Conservation (phyloP, 2,329 filamentous ascomycete genomes). For the Fusarium redolens region DNA sequence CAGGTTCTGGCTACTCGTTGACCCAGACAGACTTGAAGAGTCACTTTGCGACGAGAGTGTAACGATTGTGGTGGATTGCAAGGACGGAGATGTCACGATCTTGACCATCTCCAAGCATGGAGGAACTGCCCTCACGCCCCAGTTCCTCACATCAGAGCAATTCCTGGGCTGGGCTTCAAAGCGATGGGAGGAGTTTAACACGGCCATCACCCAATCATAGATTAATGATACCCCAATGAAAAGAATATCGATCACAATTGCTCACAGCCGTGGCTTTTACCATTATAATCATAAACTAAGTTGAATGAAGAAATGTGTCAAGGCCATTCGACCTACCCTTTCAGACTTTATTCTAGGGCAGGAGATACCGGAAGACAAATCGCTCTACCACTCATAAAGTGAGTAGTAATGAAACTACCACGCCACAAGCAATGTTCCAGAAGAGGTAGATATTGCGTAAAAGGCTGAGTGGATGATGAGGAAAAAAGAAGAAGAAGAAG, state of each 20-base stretch:
- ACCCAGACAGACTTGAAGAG: conserved; percentile 93
- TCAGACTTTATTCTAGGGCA: conserved; percentile 83
- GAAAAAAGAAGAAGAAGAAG: conserved; percentile 40
- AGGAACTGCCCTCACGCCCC: conserved; percentile 74
- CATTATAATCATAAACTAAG: conserved; percentile 3
- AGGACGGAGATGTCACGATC: conserved; percentile 65
- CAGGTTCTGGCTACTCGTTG: conserved; percentile 81
- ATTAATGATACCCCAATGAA: conserved; percentile 44
- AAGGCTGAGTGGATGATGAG: conserved; percentile 47
- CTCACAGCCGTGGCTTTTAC: background rate
- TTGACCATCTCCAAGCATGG: conserved; percentile 85
- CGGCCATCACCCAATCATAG: conserved; percentile 48
- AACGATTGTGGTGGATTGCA: conserved; percentile 81
- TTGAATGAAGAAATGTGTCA: conserved; percentile 67
- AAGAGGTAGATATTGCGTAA: conserved; percentile 46
- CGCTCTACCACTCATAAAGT: conserved; percentile 71
- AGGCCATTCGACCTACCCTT: conserved; percentile 84
- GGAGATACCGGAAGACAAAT: conserved; percentile 83
- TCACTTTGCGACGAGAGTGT: conserved; percentile 83
- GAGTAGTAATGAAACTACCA: conserved; percentile 64
- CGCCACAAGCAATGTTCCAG: conserved; percentile 44
- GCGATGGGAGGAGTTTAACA: conserved; percentile 52
- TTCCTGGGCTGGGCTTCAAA: conserved; percentile 53
- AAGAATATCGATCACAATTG: conserved; percentile 6
- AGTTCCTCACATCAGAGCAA: conserved; percentile 73